A percentile compares a stretch with the other conserved stretches of the same genome.
phyloP scores from a whole-genome alignment of 2,329 filamentous ascomycete species.

The Apiospora hydei region DNA sequence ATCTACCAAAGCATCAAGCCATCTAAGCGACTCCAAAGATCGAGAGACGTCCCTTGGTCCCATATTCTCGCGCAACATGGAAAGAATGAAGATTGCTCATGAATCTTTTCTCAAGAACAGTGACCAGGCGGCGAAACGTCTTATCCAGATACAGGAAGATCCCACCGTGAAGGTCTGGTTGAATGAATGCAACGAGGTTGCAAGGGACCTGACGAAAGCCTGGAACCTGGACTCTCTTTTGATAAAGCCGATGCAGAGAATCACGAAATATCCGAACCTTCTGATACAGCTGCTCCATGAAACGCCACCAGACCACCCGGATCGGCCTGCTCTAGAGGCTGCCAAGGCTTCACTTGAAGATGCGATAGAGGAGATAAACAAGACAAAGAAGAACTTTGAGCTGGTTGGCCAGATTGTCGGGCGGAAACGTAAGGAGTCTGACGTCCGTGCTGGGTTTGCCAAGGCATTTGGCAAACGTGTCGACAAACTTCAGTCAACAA shows the following conservation, averaged over 20 bases:
- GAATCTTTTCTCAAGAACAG: slow-evolving; percentile 70
- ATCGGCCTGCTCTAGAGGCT: slow-evolving; percentile 68
- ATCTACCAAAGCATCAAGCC: slow-evolving; percentile 47
- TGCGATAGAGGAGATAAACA: slow-evolving; percentile 87
- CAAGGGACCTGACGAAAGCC: slow-evolving; percentile 88
- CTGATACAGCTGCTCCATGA: slow-evolving; percentile 80
- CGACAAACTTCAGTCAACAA: slow-evolving; percentile 76
- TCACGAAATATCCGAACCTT: slow-evolving; percentile 91
- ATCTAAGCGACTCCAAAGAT: slow-evolving; percentile 60
- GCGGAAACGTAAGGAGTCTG: slow-evolving; percentile 86
- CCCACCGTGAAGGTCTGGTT: slow-evolving; percentile 81
- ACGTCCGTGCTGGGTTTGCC: slow-evolving; percentile 82
- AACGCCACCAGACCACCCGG: slow-evolving; percentile 84
- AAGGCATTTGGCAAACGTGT: slow-evolving; percentile 90
- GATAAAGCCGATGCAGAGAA: slow-evolving; percentile 94
- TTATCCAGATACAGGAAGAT: slow-evolving; percentile 70
- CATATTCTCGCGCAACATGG: slow-evolving; percentile 63
- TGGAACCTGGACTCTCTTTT: slow-evolving; percentile 97
- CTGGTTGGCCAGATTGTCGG: slow-evolving; percentile 88
- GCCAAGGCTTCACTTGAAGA: slow-evolving; percentile 64
- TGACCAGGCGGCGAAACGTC: slow-evolving; percentile 66
- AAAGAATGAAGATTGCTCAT: slow-evolving; percentile 66
- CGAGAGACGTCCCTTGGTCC: slow-evolving; percentile 60
- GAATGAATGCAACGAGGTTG: slow-evolving; percentile 89
- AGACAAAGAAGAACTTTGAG: slow-evolving; percentile 93